Conservation (phyloP, 768 basidiomycete species). For the Leccinum uliginosum region DNA sequence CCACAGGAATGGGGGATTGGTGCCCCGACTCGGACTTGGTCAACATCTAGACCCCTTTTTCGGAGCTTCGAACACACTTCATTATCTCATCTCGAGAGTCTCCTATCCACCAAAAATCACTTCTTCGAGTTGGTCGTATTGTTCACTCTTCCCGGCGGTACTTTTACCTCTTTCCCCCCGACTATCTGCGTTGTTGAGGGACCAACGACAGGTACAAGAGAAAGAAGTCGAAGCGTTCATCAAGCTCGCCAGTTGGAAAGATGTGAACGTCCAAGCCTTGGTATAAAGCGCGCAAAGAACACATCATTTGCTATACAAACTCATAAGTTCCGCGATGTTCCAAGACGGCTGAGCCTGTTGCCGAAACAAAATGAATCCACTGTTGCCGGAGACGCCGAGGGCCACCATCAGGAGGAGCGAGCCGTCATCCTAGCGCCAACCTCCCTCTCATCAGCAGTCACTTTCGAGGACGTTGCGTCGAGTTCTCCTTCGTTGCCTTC, state of each 20-base stretch:
- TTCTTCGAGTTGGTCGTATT: conserved; percentile 53
- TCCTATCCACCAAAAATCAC: conserved; percentile 24
- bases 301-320: conserved; percentile 87
- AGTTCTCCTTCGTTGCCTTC: conserved; percentile 14
- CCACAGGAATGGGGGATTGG: conserved; percentile 17
- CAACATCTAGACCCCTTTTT: too few species aligned
- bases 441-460: background rate
- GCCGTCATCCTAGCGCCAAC: background rate
- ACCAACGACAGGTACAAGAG: conserved; percentile 62
- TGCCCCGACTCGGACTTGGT: too few species aligned
- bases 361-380: conserved; percentile 36
- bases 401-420: conserved; percentile 10
- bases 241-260: conserved; percentile 98
- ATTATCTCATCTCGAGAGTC: conserved; percentile 33
- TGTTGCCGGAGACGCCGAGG: conserved; percentile 37
- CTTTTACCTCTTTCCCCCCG: conserved; percentile 56
- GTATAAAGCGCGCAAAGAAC: conserved; percentile 87
- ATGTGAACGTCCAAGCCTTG: conserved; percentile 90
- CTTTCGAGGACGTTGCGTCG: background rate
- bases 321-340: conserved; percentile 88
- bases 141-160: conserved; percentile 57
- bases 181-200: conserved; percentile 45
- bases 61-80: conserved; percentile 60
- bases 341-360: conserved; percentile 74
- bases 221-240: conserved; percentile 80